Evolutionary conservation across 306 rosid genomes (phyloP).

Genomic region (Vigna radiata): DNA sequence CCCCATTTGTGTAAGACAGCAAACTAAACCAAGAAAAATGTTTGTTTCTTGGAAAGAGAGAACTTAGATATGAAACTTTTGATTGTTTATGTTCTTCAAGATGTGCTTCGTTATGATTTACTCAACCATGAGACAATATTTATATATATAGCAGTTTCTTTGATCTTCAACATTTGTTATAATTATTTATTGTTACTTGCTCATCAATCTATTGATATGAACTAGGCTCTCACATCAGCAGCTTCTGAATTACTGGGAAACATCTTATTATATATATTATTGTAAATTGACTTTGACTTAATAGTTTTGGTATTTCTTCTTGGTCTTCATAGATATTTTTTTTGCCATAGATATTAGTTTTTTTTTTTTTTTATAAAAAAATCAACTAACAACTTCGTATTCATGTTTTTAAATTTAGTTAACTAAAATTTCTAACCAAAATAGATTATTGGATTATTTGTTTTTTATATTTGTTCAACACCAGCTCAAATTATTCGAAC

Average conservation of each 20-base stretch:
- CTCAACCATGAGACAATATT: background rate
- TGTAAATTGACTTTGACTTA: constrained; percentile 38
- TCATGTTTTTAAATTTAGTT: background rate
- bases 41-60: background rate
- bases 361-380: background rate
- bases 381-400: too few species aligned
- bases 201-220: constrained; percentile 9
- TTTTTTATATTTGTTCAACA: background rate
- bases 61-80: background rate
- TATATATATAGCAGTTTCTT: background rate
- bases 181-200: constrained; percentile 34
- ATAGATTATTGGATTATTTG: too few species aligned
- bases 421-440: background rate
- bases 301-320: constrained; percentile 1
- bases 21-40: constrained; percentile 7
- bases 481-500: too few species aligned
- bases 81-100: background rate
- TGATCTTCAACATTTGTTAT: background rate
- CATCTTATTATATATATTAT: constrained; percentile 3
- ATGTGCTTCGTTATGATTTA: background rate
- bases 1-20: constrained; percentile 43
- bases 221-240: background rate
- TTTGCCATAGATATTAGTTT: background rate
- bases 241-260: background rate
- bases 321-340: background rate